Conservation (phyloP, 257 asterid species). For the Solanum gracilifrons region DNA sequence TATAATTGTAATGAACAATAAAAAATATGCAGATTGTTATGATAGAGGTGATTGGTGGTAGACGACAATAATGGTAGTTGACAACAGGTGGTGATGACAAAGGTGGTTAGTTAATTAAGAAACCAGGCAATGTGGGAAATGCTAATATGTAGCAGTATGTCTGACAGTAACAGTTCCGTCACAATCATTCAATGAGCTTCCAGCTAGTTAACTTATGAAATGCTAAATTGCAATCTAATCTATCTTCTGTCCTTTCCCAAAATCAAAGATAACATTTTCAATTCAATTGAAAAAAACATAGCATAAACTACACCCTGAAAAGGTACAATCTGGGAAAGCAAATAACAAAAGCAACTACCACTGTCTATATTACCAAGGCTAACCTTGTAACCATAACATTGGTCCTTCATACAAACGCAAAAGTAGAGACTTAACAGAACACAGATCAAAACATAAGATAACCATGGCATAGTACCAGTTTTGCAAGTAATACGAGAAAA, state of each 20-base stretch:
- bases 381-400: neutral
- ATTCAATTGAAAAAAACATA: neutral
- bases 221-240: neutral
- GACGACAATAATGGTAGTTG: neutral
- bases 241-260: neutral
- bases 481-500: neutral
- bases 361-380: neutral
- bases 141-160: neutral
- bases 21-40: no score
- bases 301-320: neutral
- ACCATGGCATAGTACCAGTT: neutral
- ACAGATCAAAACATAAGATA: neutral
- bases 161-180: neutral
- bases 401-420: neutral
- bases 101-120: neutral
- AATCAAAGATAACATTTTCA: neutral
- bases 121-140: no score
- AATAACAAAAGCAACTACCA: neutral
- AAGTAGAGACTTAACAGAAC: neutral
- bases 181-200: neutral
- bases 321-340: neutral
- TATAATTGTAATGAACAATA: no score
- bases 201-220: neutral
- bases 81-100: no score
- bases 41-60: neutral